A percentile compares a stretch with the other conserved stretches of the same genome.
phyloP scores from a whole-genome alignment of 1,284 basidiomycete species.

The Austroboletus rostrupii region DNA sequence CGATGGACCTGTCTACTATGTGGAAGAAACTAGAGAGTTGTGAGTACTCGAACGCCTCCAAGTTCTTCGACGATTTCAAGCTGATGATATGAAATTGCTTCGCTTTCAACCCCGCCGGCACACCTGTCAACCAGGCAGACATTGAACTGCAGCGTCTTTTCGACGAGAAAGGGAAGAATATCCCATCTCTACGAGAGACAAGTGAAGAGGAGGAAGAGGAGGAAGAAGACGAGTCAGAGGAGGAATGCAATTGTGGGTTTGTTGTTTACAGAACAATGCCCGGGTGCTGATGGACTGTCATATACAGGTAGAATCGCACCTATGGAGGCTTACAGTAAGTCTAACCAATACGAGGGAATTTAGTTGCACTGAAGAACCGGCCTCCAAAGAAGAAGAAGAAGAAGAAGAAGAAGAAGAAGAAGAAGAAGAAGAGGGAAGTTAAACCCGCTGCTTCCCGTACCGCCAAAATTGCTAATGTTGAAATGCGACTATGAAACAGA shows the following conservation, averaged over 20 bases:
- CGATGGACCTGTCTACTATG: conserved; percentile 93
- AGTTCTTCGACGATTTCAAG: conserved; percentile 89
- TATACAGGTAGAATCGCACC: conserved; percentile 58
- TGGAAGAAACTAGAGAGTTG: conserved; percentile 74
- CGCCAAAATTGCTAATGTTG: conserved; percentile 34
- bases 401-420: conserved; percentile 68
- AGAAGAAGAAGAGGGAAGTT: no score
- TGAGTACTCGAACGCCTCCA: conserved; percentile 76
- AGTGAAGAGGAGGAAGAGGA: conserved; percentile 52
- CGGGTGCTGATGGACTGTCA: conserved; percentile 13
- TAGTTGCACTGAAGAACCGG: conserved; percentile 57
- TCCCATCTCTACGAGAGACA: conserved; percentile 65
- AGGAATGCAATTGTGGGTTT: conserved; percentile 54
- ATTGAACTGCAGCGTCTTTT: conserved; percentile 81
- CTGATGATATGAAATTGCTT: conserved; percentile 94
- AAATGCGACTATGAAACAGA: conserved; percentile 48
- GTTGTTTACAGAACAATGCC: conserved; percentile 1
- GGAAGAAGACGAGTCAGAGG: conserved; percentile 47
- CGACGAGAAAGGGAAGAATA: conserved; percentile 83
- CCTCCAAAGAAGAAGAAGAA: conserved; percentile 57
- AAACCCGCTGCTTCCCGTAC: conserved; percentile 45
- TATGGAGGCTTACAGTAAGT: conserved; percentile 76
- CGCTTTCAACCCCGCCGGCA: conserved; percentile 86
- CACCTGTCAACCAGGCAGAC: conserved; percentile 83
- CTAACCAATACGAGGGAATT: conserved; percentile 62